Conservation (phyloP, 768 basidiomycete species). For the Lactifluus pinguis region DNA sequence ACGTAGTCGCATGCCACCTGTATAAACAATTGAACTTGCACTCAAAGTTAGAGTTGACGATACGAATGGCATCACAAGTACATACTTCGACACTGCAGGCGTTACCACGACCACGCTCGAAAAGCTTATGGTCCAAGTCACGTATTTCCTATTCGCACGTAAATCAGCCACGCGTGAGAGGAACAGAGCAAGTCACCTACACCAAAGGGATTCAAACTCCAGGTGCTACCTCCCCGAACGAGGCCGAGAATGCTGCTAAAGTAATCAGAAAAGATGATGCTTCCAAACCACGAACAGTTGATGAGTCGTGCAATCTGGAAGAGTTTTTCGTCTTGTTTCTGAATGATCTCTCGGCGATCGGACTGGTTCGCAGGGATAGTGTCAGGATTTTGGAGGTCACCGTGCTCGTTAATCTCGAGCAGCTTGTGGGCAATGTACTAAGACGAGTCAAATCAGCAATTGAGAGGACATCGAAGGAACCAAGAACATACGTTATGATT, state of each 20-base stretch:
- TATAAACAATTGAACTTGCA: conserved; percentile 75
- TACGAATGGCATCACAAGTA: neutral
- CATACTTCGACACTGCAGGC: conserved; percentile 71
- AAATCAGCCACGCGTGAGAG: neutral
- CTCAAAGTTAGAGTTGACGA: neutral
- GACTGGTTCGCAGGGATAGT: conserved; percentile 27
- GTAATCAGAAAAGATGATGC: conserved; percentile 74
- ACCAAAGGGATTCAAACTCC: conserved; percentile 70
- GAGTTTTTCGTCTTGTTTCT: conserved; percentile 40
- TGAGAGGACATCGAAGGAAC: neutral
- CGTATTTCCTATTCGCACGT: conserved; percentile 49
- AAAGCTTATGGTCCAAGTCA: conserved; percentile 47
- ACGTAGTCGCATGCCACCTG: conserved; percentile 81
- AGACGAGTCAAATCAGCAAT: neutral
- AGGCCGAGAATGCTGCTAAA: conserved; percentile 76
- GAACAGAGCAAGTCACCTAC: conserved; percentile 28
- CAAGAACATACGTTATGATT: conserved; percentile 66
- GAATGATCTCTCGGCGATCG: conserved; percentile 27
- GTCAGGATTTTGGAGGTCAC: conserved; percentile 48
- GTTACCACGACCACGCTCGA: conserved; percentile 76
- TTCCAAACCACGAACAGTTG: conserved; percentile 75
- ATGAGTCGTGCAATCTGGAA: conserved; percentile 75
- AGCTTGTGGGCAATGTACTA: conserved; percentile 76
- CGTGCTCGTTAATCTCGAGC: conserved; percentile 73
- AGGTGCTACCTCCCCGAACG: conserved; percentile 61